Evolutionary conservation across 2,329 filamentous ascomycete species (phyloP), one percentile per base, ranked within the genome.

Genomic region (Trichoderma afroharzianum): DNA sequence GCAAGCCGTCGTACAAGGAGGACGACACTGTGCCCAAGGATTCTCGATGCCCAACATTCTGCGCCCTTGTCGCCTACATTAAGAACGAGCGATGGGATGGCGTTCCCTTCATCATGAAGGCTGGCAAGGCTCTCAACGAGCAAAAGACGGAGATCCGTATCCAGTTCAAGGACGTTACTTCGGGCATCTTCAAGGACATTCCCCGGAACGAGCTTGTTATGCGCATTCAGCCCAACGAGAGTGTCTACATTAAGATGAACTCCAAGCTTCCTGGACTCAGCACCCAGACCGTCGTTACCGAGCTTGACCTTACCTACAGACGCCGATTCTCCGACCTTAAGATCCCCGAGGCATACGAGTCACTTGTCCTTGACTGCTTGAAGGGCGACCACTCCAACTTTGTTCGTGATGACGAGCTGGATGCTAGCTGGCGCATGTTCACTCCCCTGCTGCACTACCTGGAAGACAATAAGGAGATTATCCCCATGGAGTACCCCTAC

Each of bases 201-300:
- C 97, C 96, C 72, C 92, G 97, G 77, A 99, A 99, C 86, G 96
- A 99, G 86, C 92, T 99, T 76, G 96, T 99, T 79, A 98, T 99
- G 86, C 95, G 96, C 76, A 97, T 99, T 75, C 96, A 99, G 87
- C 96, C 96, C 78, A 99, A 99, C 86, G 96, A 99, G 88, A 97
- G 93, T 81, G 95, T 99, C 76, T 99, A 99, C 86, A 97, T 98
- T 84, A 99, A 99, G 91, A 99, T 99, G 96, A 99, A 99, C 91
- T 98, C 95, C 33, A 99, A 99, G 88, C 88, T 99, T 72, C 97
- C 96, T 24, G 96, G 96, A 78, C 87, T 99, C 78, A 98, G 94
- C 87, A 99, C 98, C 95, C 96, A 99, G 88, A 99, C 96, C 14
- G 96, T 98, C 50, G 93, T 98, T 77, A 99, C 96, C 73, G 96